These are phyloP conservation scores for Platanus orientalis DNA, from an alignment of 164 flowering plant genomes.

Conservation along the genomic window DNA sequence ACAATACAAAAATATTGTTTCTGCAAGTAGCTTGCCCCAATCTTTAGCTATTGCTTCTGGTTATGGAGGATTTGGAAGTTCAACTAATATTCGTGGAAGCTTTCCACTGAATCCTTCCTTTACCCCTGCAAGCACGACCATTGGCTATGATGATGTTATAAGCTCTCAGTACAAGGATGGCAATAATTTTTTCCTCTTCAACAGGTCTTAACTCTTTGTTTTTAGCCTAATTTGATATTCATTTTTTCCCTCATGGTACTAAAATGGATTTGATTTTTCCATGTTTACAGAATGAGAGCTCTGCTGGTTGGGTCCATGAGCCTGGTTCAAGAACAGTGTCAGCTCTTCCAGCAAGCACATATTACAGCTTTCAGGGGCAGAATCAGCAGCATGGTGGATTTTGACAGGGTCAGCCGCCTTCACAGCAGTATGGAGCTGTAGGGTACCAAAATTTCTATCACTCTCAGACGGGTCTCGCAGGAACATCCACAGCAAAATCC, in stretches of 20 bases:
- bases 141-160: conserved; percentile 70
- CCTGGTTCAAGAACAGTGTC: conserved; percentile 76
- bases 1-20: conserved; percentile 71
- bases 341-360: conserved; percentile 63
- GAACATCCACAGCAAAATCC: conserved; percentile 80
- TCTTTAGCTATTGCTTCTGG: conserved; percentile 69
- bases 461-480: conserved; percentile 60
- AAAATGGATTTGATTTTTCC: neutral
- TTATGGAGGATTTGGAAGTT: conserved; percentile 78
- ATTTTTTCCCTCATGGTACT: too few relatives aligned
- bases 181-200: conserved; percentile 65
- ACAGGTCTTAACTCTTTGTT: conserved; percentile 48
- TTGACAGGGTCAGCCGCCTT: conserved; percentile 78
- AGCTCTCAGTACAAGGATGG: conserved; percentile 82
- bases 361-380: conserved; percentile 72
- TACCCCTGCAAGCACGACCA: conserved; percentile 54
- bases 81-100: conserved; percentile 57
- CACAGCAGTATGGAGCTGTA: conserved; percentile 66
- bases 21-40: conserved; percentile 76
- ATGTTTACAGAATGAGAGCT: conserved; percentile 54
- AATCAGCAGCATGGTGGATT: conserved; percentile 59
- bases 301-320: conserved; percentile 75
- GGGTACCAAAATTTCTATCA: conserved; percentile 84
- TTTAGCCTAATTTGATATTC: neutral
- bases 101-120: conserved; percentile 61